phyloP scores from a whole-genome alignment of 208 protist genomes.

The Hexamita inflata region DNA sequence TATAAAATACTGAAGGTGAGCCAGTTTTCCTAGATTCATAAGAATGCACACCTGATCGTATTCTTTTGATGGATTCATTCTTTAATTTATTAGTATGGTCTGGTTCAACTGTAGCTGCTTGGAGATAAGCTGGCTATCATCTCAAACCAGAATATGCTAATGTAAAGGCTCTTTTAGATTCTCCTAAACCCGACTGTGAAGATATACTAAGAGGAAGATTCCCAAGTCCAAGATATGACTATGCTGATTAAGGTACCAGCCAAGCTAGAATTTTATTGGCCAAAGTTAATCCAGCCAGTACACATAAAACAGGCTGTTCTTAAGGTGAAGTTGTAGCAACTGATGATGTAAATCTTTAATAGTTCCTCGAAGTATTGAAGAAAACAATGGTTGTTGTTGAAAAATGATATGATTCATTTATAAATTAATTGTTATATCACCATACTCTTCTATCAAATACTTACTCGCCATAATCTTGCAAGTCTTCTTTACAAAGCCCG shows the following conservation, averaged over 20 bases:
- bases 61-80: constrained; percentile 15
- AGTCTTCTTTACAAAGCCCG: too few species aligned
- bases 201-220: constrained; percentile 1
- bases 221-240: constrained; percentile 5
- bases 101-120: constrained; percentile 15
- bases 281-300: constrained; percentile 1
- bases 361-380: constrained; percentile 25
- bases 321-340: constrained; percentile 14
- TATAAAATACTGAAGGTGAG: neutral
- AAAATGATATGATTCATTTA: too few species aligned
- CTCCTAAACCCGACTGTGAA: neutral
- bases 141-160: constrained; percentile 28
- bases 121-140: constrained; percentile 21
- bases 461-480: too few species aligned
- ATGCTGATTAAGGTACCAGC: neutral
- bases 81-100: constrained; percentile 22
- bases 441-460: too few species aligned
- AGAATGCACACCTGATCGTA: neutral
- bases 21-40: constrained; percentile 14
- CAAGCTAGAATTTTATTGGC: constrained; percentile 21
- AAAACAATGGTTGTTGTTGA: neutral
- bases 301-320: neutral
- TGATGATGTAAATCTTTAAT: constrained; percentile 14
- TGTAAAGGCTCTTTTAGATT: constrained; percentile 9
- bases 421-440: too few species aligned